Conservation (phyloP, 1,284 basidiomycete genomes). For the Ustilago tritici region DNA sequence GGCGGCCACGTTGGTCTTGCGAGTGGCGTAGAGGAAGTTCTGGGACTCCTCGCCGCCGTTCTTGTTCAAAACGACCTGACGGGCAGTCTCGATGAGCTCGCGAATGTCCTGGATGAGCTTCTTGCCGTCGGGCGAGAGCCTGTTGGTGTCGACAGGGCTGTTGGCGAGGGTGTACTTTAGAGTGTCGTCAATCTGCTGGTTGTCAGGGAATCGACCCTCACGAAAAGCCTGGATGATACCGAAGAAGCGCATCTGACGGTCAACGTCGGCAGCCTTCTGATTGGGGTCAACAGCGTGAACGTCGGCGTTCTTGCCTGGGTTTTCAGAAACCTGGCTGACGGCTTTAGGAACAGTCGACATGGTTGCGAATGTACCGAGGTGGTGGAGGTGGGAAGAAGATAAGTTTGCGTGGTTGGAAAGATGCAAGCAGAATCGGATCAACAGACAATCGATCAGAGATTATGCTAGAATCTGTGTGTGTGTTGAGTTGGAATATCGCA, state of each 20-base stretch:
- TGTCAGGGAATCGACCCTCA: constrained; percentile 65
- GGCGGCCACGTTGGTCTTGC: constrained; percentile 54
- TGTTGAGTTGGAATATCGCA: constrained; percentile 19
- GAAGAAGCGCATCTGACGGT: constrained; percentile 64
- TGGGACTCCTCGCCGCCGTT: constrained; percentile 65
- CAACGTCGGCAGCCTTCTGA: constrained; percentile 56
- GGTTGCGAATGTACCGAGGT: constrained; percentile 5
- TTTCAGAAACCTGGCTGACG: constrained; percentile 49
- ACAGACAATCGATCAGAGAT: constrained; percentile 35
- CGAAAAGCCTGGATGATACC: constrained; percentile 66
- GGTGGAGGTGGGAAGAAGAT: not conserved
- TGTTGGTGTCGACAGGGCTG: constrained; percentile 58
- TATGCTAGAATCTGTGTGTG: constrained; percentile 2
- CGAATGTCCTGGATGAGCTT: constrained; percentile 64
- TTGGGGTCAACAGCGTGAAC: constrained; percentile 50
- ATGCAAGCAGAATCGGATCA: constrained; percentile 26
- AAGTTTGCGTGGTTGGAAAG: not conserved
- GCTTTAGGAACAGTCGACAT: constrained; percentile 46
- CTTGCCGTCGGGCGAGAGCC: constrained; percentile 62
- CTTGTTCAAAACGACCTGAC: constrained; percentile 64
- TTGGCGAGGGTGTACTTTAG: constrained; percentile 59
- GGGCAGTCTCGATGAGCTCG: constrained; percentile 55
- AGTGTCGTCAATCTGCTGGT: constrained; percentile 62
- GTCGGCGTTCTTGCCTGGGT: constrained; percentile 50
- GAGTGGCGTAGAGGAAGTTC: constrained; percentile 63